These are phyloP conservation scores for Marchantia paleacea DNA, from an alignment of 225 moss, liverwort and hornwort species.

Conservation along the genomic window DNA sequence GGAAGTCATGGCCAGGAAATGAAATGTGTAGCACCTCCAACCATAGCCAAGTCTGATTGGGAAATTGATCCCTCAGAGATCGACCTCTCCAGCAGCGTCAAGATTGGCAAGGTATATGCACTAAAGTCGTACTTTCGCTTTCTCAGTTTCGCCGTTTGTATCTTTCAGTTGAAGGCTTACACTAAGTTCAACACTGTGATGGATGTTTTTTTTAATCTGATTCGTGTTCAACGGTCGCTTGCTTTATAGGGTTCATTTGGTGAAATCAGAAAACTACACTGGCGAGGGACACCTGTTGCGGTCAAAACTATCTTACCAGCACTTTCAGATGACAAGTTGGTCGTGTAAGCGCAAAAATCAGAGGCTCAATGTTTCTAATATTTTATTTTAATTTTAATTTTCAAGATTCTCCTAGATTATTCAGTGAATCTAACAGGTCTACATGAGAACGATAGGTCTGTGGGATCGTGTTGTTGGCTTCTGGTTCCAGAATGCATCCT, in stretches of 20 bases:
- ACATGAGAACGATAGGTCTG: not conserved
- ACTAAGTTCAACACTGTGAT: not conserved
- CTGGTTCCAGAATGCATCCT: no score
- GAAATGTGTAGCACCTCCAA: conserved; percentile 50
- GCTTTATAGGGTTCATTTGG: conserved; percentile 63
- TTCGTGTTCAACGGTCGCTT: not conserved
- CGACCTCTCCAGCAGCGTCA: conserved; percentile 39
- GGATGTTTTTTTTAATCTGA: not conserved
- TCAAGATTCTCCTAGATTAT: not conserved
- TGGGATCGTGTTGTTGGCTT: not conserved
- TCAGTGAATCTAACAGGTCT: not conserved
- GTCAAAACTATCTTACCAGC: conserved; percentile 81
- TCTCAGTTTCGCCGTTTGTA: not conserved
- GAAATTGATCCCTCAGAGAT: conserved; percentile 74
- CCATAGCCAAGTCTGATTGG: conserved; percentile 59
- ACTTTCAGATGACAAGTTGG: conserved; percentile 69
- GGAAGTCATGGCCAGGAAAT: conserved; percentile 43
- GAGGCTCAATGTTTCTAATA: not conserved
- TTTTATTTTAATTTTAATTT: not conserved
- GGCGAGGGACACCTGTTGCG: conserved; percentile 86
- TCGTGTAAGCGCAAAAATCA: conserved; percentile 36
- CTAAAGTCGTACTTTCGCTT: not conserved
- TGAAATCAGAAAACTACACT: conserved; percentile 69
- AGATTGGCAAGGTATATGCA: conserved; percentile 59
- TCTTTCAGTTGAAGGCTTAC: not conserved